Base-by-base conservation (phyloP, 805 yeast genomes). In the Komagataella pastoris region DNA sequence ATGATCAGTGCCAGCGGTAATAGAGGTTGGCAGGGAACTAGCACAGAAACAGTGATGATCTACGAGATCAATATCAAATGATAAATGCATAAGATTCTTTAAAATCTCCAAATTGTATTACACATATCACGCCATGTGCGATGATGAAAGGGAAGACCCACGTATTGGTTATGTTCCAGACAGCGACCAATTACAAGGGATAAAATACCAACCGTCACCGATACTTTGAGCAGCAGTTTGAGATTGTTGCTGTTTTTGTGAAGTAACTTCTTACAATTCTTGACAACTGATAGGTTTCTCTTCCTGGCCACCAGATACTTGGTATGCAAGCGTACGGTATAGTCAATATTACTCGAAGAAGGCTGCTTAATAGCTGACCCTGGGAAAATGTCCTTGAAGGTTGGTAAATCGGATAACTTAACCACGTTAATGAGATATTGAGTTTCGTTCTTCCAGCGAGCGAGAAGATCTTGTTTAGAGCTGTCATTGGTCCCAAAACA, bases 1-100 rank as follows among this genome's bases (percentile, higher is more conserved):
- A 74, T 93, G 83, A 76, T 91, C 5, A 84, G 96, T 60, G 83
- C 97, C 0, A 85, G 95, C 63, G 99, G 99, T 7, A 88, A 86
- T 55, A 76, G 97, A 60, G 99, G 99, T 4, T 91, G 97, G 97
- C 89, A 84, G 57, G 89, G 95, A 3, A 69, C 73, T 44, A 76
- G 84, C 21, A 83, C 93, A 1, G 97, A 89, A 53, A 77, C 81
- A n/a, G 85, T 85, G 7, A 74, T 89, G 57, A 73, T 88, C 21
- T 91, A 90, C 63, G 95, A 88, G 57, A 83, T 90, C 36, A 81
- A 81, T 51, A 66, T 36, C 4, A 47, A 44, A n/a, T 24, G 23
- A 12, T 40, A 40, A 18, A 21, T 19, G 47, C 47, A 44, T 30
- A 30, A 14, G 14, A 30, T 5, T 14, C n/a, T 14, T 30, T 14